These are phyloP conservation scores for Gelatoporia subvermispora DNA, from an alignment of 768 basidiomycete genomes.

Conservation along the genomic window DNA sequence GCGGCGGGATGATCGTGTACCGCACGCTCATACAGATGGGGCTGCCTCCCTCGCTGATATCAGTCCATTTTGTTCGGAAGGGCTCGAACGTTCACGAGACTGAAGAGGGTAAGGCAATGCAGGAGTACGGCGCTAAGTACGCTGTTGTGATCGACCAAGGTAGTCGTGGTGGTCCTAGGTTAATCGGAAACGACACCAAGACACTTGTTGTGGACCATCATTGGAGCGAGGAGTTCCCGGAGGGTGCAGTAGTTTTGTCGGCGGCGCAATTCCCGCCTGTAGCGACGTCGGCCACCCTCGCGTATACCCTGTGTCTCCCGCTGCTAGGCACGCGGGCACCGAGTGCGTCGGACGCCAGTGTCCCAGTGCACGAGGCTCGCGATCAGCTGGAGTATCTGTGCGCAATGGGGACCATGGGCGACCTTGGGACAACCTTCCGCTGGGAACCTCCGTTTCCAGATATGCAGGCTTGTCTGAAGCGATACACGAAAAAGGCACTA, in stretches of 20 bases:
- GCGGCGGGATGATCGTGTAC: constrained; percentile 32
- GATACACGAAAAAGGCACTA: constrained; percentile 34
- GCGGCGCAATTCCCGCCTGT: constrained; percentile 38
- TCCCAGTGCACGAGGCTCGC: constrained; percentile 7
- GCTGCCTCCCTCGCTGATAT: constrained; percentile 24
- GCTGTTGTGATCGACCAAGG: constrained; percentile 44
- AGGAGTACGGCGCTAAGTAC: constrained; percentile 21
- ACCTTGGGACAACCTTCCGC: constrained; percentile 28
- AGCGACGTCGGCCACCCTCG: constrained; percentile 37
- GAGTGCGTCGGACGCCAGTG: not conserved
- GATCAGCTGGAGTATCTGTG: constrained; percentile 32
- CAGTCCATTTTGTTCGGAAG: constrained; percentile 37
- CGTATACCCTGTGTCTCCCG: constrained; percentile 35
- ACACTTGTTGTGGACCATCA: constrained; percentile 46
- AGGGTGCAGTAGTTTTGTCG: constrained; percentile 28
- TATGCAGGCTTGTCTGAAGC: constrained; percentile 27
- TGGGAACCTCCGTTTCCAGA: constrained; percentile 25
- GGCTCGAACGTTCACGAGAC: constrained; percentile 36
- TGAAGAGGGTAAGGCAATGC: constrained; percentile 27
- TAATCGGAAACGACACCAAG: constrained; percentile 18
- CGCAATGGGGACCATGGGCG: constrained; percentile 39
- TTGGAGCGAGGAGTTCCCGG: constrained; percentile 35
- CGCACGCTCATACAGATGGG: constrained; percentile 34
- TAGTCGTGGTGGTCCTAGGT: constrained; percentile 32
- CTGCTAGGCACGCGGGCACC: constrained; percentile 14